Conservation (phyloP, 2,329 filamentous ascomycete species). For the Fusarium abutilonis region DNA sequence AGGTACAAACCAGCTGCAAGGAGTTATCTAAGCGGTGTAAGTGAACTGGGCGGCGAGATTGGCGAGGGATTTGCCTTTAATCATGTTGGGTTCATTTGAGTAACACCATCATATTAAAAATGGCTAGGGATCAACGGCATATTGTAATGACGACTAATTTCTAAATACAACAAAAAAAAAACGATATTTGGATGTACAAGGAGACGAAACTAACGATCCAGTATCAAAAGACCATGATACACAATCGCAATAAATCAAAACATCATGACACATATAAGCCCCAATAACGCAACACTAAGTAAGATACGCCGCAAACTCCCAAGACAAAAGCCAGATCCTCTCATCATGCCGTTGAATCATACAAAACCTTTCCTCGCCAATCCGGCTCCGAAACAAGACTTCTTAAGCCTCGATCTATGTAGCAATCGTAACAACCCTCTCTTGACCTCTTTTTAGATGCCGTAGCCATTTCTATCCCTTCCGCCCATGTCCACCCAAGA, state of each 20-base stretch:
- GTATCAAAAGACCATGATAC: background rate
- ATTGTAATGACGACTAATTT: background rate
- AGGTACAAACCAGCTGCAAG: conserved; percentile 4
- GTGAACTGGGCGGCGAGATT: background rate
- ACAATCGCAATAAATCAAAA: background rate
- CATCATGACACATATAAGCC: conserved; percentile 2
- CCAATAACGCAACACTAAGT: conserved; percentile 1
- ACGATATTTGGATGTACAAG: background rate
- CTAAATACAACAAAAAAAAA: background rate
- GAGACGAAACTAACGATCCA: background rate
- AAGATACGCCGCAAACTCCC: conserved; percentile 27
- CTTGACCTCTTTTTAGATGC: conserved; percentile 18
- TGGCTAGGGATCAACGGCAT: background rate
- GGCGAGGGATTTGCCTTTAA: background rate
- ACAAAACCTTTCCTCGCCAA: conserved; percentile 14
- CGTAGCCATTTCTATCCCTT: conserved; percentile 1
- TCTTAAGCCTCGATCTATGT: conserved; percentile 15
- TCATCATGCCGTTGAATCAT: conserved; percentile 25
- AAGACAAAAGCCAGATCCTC: conserved; percentile 20
- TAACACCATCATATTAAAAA: conserved; percentile 1
- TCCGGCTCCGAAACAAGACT: conserved; percentile 2
- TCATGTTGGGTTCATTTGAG: background rate
- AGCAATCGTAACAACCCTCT: conserved; percentile 9
- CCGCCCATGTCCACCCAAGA: background rate
- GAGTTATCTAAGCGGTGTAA: conserved; percentile 12